These are phyloP conservation scores for Chalciporus pseudorubinellus DNA, from an alignment of 768 basidiomycete species.

Conservation along the genomic window DNA sequence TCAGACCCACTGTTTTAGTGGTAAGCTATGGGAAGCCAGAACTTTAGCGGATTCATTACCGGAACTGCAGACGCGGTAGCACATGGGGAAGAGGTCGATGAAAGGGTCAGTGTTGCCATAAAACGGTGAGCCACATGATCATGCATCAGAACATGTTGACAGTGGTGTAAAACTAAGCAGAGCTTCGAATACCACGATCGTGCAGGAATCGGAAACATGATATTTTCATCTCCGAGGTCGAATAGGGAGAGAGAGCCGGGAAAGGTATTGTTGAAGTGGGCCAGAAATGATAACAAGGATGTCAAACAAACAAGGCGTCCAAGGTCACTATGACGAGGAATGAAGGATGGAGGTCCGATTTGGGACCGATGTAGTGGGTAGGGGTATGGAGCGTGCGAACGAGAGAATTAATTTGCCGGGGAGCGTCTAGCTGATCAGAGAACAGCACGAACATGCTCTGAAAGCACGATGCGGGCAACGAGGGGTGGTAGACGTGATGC, in stretches of 20 bases:
- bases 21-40: not conserved
- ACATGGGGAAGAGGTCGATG: slow-evolving; percentile 17
- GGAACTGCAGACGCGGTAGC: slow-evolving; percentile 8
- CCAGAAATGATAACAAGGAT: slow-evolving; percentile 12
- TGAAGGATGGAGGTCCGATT: not conserved
- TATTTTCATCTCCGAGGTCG: slow-evolving; percentile 35
- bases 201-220: slow-evolving; percentile 28
- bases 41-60: slow-evolving; percentile 24
- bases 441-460: slow-evolving; percentile 16
- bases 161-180: slow-evolving; percentile 27
- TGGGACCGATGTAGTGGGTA: not conserved
- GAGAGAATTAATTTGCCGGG: slow-evolving; percentile 9
- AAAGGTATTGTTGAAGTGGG: slow-evolving; percentile 9
- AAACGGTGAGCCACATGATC: slow-evolving; percentile 19
- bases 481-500: slow-evolving; percentile 9
- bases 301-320: not conserved
- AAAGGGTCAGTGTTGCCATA: slow-evolving; percentile 14
- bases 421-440: slow-evolving; percentile 1
- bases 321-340: slow-evolving; percentile 23
- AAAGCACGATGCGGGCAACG: slow-evolving; percentile 15
- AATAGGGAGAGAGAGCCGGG: slow-evolving; percentile 20
- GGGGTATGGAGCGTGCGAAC: slow-evolving; percentile 4
- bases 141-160: slow-evolving; percentile 29
- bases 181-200: slow-evolving; percentile 25
- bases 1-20: not conserved